phyloP scores from a whole-genome alignment of 2,329 filamentous ascomycete genomes.

The Arthrobotrys sphaeroides region DNA sequence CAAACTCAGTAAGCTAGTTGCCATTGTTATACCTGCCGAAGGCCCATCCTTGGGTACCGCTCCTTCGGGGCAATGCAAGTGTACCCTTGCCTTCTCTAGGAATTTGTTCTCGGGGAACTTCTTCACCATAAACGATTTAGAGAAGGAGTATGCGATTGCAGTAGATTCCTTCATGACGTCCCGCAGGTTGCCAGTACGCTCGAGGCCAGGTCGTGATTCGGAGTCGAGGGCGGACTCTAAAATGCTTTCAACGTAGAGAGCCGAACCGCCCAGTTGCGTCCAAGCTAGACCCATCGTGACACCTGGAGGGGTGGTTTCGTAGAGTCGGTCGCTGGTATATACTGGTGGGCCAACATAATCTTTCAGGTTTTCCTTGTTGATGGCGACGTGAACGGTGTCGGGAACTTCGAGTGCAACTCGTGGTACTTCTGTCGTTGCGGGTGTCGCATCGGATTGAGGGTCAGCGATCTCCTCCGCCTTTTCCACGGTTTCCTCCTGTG shows the following conservation, averaged over 20 bases:
- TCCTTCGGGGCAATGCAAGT: constrained; percentile 95
- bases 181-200: constrained; percentile 94
- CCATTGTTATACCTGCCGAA: constrained; percentile 96
- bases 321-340: constrained; percentile 93
- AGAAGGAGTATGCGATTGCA: constrained; percentile 92
- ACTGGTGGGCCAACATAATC: constrained; percentile 96
- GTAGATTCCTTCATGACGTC: constrained; percentile 98
- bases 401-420: constrained; percentile 83
- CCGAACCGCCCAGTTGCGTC: constrained; percentile 96
- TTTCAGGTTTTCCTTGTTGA: constrained; percentile 87
- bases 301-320: constrained; percentile 90
- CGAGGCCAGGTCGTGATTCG: constrained; percentile 78
- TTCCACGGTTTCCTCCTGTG: constrained; percentile 57
- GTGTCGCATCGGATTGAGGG: constrained; percentile 66
- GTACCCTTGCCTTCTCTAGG: constrained; percentile 93
- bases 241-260: constrained; percentile 96
- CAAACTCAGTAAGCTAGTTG: constrained; percentile 87
- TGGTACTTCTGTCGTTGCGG: constrained; percentile 70
- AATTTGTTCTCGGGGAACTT: constrained; percentile 90
- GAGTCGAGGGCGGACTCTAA: constrained; percentile 80
- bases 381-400: constrained; percentile 83
- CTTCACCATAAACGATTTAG: constrained; percentile 85
- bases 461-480: constrained; percentile 56
- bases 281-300: constrained; percentile 98
- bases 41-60: constrained; percentile 95